A percentile compares a stretch with the other conserved stretches of the same genome.
These are phyloP conservation scores for Glycine soja DNA, from an alignment of 306 rosid species.

Conservation along the genomic window DNA sequence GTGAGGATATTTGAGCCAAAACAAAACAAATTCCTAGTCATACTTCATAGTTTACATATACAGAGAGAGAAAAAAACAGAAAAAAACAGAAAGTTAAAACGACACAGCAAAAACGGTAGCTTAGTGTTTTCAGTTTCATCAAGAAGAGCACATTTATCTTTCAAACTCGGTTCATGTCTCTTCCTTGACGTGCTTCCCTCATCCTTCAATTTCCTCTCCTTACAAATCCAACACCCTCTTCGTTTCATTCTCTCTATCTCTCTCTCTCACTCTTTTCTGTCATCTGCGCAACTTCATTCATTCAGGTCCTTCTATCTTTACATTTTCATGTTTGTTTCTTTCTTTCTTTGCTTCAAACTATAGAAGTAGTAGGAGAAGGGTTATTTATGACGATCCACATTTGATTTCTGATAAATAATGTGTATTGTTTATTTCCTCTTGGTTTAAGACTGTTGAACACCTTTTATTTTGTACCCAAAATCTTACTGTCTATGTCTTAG, in stretches of 20 bases:
- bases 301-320: conserved; percentile 17
- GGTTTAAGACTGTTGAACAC: not conserved
- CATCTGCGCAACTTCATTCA: not conserved
- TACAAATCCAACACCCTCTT: conserved; percentile 26
- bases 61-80: not conserved
- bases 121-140: conserved; percentile 22
- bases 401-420: not conserved
- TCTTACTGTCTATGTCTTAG: not conserved
- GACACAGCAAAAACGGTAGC: conserved; percentile 28
- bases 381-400: no score
- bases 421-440: not conserved
- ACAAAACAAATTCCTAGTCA: no score
- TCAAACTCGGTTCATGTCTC: conserved; percentile 37
- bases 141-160: conserved; percentile 42
- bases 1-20: no score
- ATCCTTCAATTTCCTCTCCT: conserved; percentile 25
- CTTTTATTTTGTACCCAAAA: not conserved
- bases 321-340: not conserved
- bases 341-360: not conserved
- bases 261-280: not conserved
- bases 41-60: no score
- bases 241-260: conserved; percentile 7
- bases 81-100: conserved; percentile 1
- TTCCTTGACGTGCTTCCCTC: conserved; percentile 33
- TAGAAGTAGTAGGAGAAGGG: no score